Evolutionary conservation across 2,329 filamentous ascomycete species (phyloP), one percentile per base, ranked within the genome.

Genomic region (Lasiodiplodia sp.): DNA sequence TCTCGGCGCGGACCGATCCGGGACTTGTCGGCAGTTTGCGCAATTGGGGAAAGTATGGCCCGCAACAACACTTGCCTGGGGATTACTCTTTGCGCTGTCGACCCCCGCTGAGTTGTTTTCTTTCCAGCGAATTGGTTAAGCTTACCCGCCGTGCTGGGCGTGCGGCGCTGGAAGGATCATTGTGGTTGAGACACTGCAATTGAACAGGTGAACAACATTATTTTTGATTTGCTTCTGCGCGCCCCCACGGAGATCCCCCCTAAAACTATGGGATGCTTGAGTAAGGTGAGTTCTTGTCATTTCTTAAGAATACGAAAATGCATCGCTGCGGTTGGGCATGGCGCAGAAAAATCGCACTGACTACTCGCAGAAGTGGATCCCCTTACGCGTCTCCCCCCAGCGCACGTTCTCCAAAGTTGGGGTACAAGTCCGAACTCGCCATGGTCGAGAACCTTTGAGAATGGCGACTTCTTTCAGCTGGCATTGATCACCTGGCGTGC

Each of bases 1-100:
- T 37, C 7, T 28, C 58, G 58, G 58, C 6, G 58, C 58, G 58
- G 58, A 14, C 58, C 58, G 58, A 62, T 5, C 58, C 58, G 58
- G 47, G 11, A 28, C 2, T 23, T 8, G 47, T 62, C 58, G 58
- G 58, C 58, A 34, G 40, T 62, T 58, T 23, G 34, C 38, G 37
- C 21, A 14, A 11, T 23, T 14, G 18, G 55, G 28, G 40, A 47
- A 47, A n/a, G 5, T n/a, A 10, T 11, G 44, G 44, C 44, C 44
- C 18, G 18, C 44, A 10, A 8, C 18, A n/a, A 47, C 44, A 47
- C 44, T n/a, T 47, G 44, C 2, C 44, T 14, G 4, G 44, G 18
- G 7, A n/a, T 2, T n/a, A 3, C 44, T 21, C 8, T 47, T 12
- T 21, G 44, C 44, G 18, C 44, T n/a, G 16, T 14, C 16, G 18